Conservation (phyloP, 192 early-diverging fungal species). For the Coemansia sp. region DNA sequence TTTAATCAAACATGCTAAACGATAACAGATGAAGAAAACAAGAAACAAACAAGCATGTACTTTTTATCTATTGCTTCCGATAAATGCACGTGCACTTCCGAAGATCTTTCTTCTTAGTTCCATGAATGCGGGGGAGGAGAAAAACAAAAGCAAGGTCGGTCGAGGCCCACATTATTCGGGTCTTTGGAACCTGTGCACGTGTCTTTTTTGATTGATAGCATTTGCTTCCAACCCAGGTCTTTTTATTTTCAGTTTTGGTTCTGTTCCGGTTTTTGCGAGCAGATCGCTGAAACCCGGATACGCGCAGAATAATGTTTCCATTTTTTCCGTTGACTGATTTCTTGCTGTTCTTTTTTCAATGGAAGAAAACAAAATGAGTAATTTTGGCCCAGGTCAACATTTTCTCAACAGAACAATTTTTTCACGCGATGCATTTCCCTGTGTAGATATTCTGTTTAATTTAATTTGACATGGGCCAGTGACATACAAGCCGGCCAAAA, state of each 20-base stretch:
- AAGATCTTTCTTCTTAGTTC: not conserved
- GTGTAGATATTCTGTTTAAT: not conserved
- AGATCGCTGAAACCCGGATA: not conserved
- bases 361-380: not conserved
- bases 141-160: not conserved
- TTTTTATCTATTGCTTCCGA: not conserved
- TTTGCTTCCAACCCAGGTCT: not conserved
- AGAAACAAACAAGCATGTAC: not conserved
- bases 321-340: too few relatives aligned
- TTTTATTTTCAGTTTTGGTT: not conserved
- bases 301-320: not conserved
- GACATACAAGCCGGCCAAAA: too few relatives aligned
- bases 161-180: not conserved
- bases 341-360: not conserved
- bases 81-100: not conserved
- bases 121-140: not conserved
- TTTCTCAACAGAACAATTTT: not conserved
- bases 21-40: not conserved
- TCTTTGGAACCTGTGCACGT: not conserved
- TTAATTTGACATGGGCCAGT: not conserved
- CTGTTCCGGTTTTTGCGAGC: constrained; percentile 2
- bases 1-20: too few relatives aligned
- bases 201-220: not conserved
- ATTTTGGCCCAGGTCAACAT: not conserved
- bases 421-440: not conserved